Percentiles rank a stretch among this genome's conserved stretches.
Conservation (phyloP, 345 rosid species). For the Acer negundo region DNA sequence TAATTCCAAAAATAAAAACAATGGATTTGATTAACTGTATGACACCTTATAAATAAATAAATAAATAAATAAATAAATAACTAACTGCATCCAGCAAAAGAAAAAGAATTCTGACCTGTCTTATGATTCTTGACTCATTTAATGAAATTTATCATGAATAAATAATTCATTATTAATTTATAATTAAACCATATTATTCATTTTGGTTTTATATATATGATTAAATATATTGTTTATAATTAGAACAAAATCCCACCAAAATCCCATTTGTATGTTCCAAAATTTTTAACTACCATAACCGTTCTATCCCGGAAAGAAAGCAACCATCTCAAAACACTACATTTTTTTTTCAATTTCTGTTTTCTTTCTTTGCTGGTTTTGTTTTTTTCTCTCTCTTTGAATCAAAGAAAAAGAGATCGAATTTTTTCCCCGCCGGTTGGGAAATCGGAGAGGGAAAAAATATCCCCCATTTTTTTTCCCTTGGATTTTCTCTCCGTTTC, state of each 20-base stretch:
- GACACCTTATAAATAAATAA: no score
- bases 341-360: background rate
- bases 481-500: slow-evolving; percentile 13
- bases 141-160: no score
- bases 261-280: slow-evolving; percentile 8
- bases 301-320: slow-evolving; percentile 14
- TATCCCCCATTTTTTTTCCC: slow-evolving; percentile 8
- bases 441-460: slow-evolving; percentile 28
- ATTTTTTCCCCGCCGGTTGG: slow-evolving; percentile 30
- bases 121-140: background rate
- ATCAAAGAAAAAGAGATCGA: background rate
- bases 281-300: slow-evolving; percentile 16
- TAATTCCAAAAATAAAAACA: no score
- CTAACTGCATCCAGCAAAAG: no score
- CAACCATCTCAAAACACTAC: slow-evolving; percentile 10
- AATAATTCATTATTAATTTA: no score
- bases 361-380: background rate
- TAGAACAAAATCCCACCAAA: background rate
- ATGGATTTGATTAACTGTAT: no score
- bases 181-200: no score
- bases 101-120: background rate
- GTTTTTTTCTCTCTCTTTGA: background rate
- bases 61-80: no score
- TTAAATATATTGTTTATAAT: no score
- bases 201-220: no score